Base-by-base conservation (phyloP, 441 rosid species). In the Gossypium trilobum region DNA sequence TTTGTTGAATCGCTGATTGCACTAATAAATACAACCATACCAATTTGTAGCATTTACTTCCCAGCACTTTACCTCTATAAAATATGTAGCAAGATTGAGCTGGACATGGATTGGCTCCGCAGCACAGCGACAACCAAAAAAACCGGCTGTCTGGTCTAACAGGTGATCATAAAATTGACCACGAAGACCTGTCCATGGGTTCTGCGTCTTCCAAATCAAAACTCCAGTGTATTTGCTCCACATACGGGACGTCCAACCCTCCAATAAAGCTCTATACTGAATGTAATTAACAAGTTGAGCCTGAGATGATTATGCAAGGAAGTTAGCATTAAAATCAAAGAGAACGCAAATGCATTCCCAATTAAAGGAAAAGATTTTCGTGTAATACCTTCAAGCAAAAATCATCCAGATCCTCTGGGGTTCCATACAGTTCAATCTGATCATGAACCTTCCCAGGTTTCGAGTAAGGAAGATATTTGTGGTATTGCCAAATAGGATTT, bases 121-220 rank as follows among this genome's bases (percentile, higher is more conserved):
- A 81, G 98, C 99, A 48, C 78, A 79, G 17, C 92, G 98, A 75
- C 95, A 87, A 56, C 99, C 99, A 76, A 84, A 92, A 84, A 91
- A 95, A 39, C 98, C 91, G 44, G 98, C 98, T 7, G 95, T 95
- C 78, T 95, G 99, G 81, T 95, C 98, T 0, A 84, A 97, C 55
- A 92, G 87, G 81, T 92, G 98, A 82, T 95, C 99, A 72, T 95
- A 95, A 82, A 95, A 92, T 81, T 95, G 99, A 69, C 98, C 99
- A 82, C 99, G 89, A 70, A 95, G 98, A 83, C 98, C 93, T 33
- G 96, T 84, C 99, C 99, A 95, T 17, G 99, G 98, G 79, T 95
- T 95, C 86, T 95, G 99, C 4, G 84, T 95, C 87, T 95, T 95
- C 99, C 99, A 95, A 79, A 95, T 91, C 73, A 95, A 82, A 74